Conservation (phyloP, 140 eudicot genomes). For the Ambrosia hybrid region DNA sequence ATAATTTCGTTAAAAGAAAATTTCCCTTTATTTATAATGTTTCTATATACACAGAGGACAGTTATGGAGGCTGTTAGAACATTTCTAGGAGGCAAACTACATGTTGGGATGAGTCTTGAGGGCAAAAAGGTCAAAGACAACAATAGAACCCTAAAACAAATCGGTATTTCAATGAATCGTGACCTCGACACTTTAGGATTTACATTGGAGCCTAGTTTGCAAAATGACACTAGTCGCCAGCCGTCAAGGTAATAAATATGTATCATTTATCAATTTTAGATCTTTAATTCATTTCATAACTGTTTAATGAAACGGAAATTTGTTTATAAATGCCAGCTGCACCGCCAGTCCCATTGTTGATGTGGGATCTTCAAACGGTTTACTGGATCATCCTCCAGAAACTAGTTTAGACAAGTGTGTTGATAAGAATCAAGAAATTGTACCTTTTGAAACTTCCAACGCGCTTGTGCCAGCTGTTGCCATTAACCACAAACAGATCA, state of each 20-base stretch:
- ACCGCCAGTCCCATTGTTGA: slow-evolving; percentile 44
- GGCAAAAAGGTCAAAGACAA: slow-evolving; percentile 83
- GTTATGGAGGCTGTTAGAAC: slow-evolving; percentile 77
- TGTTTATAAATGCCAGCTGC: slow-evolving; percentile 37
- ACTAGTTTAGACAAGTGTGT: slow-evolving; percentile 42
- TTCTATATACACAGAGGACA: slow-evolving; percentile 42
- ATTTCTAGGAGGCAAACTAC: slow-evolving; percentile 61
- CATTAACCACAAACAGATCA: slow-evolving; percentile 36
- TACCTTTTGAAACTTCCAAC: slow-evolving; percentile 36
- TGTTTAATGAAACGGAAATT: slow-evolving; percentile 1
- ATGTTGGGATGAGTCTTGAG: slow-evolving; percentile 69
- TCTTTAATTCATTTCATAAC: not conserved
- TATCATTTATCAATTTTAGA: not conserved
- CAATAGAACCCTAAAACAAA: slow-evolving; percentile 68
- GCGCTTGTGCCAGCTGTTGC: slow-evolving; percentile 37
- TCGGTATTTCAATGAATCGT: slow-evolving; percentile 52
- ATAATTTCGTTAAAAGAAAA: too few relatives aligned
- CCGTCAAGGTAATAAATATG: slow-evolving; percentile 49
- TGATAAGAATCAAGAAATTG: slow-evolving; percentile 38
- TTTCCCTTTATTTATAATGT: not conserved
- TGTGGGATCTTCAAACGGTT: slow-evolving; percentile 38
- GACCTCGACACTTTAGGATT: too few relatives aligned
- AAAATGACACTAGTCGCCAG: slow-evolving; percentile 5
- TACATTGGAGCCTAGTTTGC: not conserved
- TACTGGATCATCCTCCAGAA: slow-evolving; percentile 28